phyloP scores from a whole-genome alignment of 805 yeast species.

The Metschnikowia sp. region DNA sequence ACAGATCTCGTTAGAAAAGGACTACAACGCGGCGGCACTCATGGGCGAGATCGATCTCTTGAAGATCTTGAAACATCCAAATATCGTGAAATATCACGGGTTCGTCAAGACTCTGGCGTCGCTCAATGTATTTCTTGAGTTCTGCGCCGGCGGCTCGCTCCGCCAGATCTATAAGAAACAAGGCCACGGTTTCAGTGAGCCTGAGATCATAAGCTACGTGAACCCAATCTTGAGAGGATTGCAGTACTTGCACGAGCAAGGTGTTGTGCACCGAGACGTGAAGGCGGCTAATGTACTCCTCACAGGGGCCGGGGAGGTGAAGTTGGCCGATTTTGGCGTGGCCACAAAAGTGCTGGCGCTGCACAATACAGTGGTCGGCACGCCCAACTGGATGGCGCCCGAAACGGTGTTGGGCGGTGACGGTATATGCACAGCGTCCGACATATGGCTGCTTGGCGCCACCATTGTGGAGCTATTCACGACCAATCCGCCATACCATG shows the following conservation, averaged over 20 bases:
- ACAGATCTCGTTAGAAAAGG: constrained; percentile 60
- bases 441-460: constrained; percentile 94
- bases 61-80: constrained; percentile 56
- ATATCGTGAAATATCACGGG: constrained; percentile 50
- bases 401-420: constrained; percentile 78
- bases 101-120: constrained; percentile 53
- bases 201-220: constrained; percentile 47
- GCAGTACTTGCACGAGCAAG: constrained; percentile 64
- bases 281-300: constrained; percentile 38
- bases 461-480: constrained; percentile 84
- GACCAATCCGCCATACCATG: constrained; percentile 83
- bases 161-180: constrained; percentile 46
- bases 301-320: constrained; percentile 17
- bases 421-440: constrained; percentile 85
- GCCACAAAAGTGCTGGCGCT: constrained; percentile 55
- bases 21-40: constrained; percentile 40
- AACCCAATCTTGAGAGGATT: constrained; percentile 46
- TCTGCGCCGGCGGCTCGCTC: constrained; percentile 60
- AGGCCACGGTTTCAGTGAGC: constrained; percentile 54
- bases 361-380: constrained; percentile 58
- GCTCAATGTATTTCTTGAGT: constrained; percentile 58
- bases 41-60: constrained; percentile 70
- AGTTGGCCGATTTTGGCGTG: constrained; percentile 64
- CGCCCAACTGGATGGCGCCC: constrained; percentile 99
- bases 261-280: constrained; percentile 81